Evolutionary conservation across 176 grass and related monocot genomes (phyloP), one percentile per base, ranked within the genome.

Genomic region (Raddia distichophylla): DNA sequence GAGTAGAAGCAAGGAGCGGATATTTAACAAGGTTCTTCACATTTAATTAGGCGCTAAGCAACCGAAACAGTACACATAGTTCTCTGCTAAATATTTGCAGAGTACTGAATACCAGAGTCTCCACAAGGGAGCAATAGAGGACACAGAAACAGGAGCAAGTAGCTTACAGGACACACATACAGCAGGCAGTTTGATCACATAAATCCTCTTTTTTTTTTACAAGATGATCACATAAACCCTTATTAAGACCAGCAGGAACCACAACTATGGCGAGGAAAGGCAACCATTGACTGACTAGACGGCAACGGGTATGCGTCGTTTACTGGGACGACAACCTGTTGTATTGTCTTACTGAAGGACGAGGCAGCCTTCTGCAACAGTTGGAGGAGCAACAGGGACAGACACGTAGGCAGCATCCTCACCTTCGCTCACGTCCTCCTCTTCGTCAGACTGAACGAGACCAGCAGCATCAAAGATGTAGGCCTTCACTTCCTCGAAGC

Each of bases 401-500:
- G 86, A 8, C 5, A 27, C 18, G 14, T 80, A 89, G 19, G 84
- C 35, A 13, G 87, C 60, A 5, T 62, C 89, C 46, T 78, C 8
- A 0, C 51, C 60, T 20, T 93, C 68, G 0, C 85, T 78, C 27
- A 52, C 64, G 37, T 67, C 64, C 69, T 71, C 51, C 50, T 86
- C 85, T 10, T 84, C 68, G 3, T 89, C 73, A 0, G 74, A 73
- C 82, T 89, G 83, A 49, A 88, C 68, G 13, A 99, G 69, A 77
- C 93, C 85, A 54, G 80, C 70, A 13, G 93, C 97, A 52, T 82
- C 88, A 76, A 99, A 96, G 64, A 99, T 90, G 81, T 89, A 92
- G 1, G 91, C 84, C 77, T 90, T 90, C 45, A 93, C 93, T 93
- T 99, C 93, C 80, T 93, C 79, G 2, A 99, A 99, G 63, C 93